Percentiles rank a stretch among this genome's conserved stretches.
phyloP scores from a whole-genome alignment of 2,329 filamentous ascomycete genomes.

The Ascosphaera aggregata region DNA sequence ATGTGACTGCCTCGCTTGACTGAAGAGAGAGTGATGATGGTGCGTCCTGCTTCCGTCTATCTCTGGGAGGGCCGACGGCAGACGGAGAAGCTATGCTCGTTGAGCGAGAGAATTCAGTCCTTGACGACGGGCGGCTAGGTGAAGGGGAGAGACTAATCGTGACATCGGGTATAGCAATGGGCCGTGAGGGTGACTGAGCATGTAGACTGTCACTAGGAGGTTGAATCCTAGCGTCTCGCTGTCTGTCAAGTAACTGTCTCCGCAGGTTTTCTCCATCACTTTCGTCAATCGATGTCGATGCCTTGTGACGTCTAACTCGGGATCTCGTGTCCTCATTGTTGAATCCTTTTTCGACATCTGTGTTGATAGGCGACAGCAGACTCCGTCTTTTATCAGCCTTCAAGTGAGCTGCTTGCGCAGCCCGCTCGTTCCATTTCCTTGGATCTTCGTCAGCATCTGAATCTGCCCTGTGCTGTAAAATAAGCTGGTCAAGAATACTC shows the following conservation, averaged over 20 bases:
- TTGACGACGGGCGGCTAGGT: slow-evolving; percentile 39
- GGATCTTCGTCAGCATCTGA: neutral
- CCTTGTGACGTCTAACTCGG: neutral
- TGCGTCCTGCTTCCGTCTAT: neutral
- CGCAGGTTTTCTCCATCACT: neutral
- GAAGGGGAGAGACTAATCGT: slow-evolving; percentile 39
- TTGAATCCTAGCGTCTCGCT: neutral
- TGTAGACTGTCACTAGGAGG: neutral
- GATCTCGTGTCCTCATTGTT: neutral
- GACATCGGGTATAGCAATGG: slow-evolving; percentile 30
- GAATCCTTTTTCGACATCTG: neutral
- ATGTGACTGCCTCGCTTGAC: neutral
- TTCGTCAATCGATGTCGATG: neutral
- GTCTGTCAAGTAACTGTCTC: neutral
- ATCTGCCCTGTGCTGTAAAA: neutral
- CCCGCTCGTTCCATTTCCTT: neutral
- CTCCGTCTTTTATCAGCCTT: neutral
- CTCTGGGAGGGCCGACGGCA: neutral
- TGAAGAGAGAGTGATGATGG: neutral
- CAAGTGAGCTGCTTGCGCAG: neutral
- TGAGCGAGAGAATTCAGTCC: slow-evolving; percentile 14
- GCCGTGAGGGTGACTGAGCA: neutral
- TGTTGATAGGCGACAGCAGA: neutral
- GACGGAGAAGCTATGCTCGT: neutral
- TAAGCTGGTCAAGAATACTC: neutral